phyloP scores from a whole-genome alignment of 1,284 basidiomycete genomes.

The Pseudozyma sp. region DNA sequence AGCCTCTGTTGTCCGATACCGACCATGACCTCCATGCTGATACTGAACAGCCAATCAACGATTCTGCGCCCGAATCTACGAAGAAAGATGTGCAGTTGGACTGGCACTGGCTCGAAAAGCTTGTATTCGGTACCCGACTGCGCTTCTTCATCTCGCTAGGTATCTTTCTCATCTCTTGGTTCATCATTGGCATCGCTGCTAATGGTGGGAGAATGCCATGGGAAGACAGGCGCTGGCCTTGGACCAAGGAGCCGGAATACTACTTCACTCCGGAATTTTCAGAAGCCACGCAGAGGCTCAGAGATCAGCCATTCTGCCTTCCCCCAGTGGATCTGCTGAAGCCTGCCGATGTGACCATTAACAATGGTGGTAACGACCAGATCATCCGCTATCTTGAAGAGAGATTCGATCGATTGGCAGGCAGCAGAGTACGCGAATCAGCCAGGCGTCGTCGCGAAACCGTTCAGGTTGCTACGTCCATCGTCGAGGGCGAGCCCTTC shows the following conservation, averaged over 20 bases:
- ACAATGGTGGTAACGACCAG: not conserved
- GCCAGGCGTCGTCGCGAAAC: not conserved
- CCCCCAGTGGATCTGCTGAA: not conserved
- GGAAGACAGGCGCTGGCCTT: too few relatives aligned
- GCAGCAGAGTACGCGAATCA: not conserved
- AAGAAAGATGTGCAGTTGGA: too few relatives aligned
- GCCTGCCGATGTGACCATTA: not conserved
- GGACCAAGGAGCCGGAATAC: not conserved
- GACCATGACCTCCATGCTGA: too few relatives aligned
- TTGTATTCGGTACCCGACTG: too few relatives aligned
- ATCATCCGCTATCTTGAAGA: not conserved
- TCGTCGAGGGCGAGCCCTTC: constrained; percentile 2
- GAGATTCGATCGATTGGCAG: not conserved
- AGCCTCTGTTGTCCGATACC: too few relatives aligned
- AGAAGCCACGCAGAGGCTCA: not conserved
- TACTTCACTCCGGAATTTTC: not conserved
- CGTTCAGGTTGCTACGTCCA: not conserved
- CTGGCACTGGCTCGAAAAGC: too few relatives aligned
- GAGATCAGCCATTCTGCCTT: constrained; percentile 9
- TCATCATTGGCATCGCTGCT: too few relatives aligned
- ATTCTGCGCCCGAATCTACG: too few relatives aligned
- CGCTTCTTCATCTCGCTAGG: too few relatives aligned
- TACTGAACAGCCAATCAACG: too few relatives aligned
- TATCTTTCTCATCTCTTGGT: too few relatives aligned
- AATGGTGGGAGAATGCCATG: too few relatives aligned